These are phyloP conservation scores for Candida xyloterini DNA, from an alignment of 805 yeast species.

Conservation along the genomic window DNA sequence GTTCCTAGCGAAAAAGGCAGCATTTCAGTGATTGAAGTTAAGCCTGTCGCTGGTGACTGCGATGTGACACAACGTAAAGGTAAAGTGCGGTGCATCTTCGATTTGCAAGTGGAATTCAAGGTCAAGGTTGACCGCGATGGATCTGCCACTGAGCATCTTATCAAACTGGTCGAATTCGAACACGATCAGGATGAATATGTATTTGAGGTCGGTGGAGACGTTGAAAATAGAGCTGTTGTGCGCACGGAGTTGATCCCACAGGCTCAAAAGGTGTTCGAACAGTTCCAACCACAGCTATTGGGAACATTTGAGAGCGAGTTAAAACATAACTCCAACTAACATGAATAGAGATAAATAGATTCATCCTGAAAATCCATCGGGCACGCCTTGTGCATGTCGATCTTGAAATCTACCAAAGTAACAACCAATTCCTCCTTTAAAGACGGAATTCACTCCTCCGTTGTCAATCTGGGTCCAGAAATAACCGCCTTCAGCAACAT, in stretches of 20 bases:
- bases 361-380: conserved; percentile 63
- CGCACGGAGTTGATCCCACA: conserved; percentile 51
- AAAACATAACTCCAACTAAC: conserved; percentile 46
- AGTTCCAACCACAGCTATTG: conserved; percentile 57
- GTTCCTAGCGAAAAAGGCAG: conserved; percentile 35
- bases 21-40: conserved; percentile 37
- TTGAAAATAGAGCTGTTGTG: conserved; percentile 38
- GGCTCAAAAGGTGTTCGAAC: conserved; percentile 42
- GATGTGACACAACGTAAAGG: conserved; percentile 85
- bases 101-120: conserved; percentile 51
- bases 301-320: conserved; percentile 38
- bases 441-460: conserved; percentile 40
- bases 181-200: conserved; percentile 73
- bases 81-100: conserved; percentile 72
- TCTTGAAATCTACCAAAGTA: conserved; percentile 38
- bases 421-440: conserved; percentile 38
- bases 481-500: conserved; percentile 53
- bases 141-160: conserved; percentile 36
- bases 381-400: conserved; percentile 80
- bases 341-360: conserved; percentile 1
- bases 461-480: conserved; percentile 49
- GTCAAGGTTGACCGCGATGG: conserved; percentile 40
- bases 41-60: conserved; percentile 64
- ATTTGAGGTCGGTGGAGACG: conserved; percentile 42
- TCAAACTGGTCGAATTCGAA: conserved; percentile 63